Conservation (phyloP, 768 basidiomycete species). For the Amanita pallidorosea region DNA sequence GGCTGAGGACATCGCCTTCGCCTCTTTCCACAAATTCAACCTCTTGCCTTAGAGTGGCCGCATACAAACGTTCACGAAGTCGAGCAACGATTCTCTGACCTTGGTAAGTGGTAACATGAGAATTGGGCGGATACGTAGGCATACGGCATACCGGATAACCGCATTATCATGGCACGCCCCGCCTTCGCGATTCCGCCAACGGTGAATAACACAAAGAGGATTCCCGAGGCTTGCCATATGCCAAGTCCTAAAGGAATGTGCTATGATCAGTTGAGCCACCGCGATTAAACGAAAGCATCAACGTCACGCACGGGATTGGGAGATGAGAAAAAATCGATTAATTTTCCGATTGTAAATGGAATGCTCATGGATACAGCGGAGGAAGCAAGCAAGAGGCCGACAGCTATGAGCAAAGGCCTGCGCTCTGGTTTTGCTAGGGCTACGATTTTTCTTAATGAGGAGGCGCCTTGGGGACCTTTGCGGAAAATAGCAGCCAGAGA, state of each 20-base stretch:
- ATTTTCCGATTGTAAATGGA: constrained; percentile 84
- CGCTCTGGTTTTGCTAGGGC: constrained; percentile 76
- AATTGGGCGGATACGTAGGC: neutral
- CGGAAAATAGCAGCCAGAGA: constrained; percentile 19
- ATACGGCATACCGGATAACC: constrained; percentile 53
- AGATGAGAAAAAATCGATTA: constrained; percentile 89
- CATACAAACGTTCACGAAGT: constrained; percentile 72
- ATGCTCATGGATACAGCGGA: constrained; percentile 87
- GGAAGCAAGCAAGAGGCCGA: constrained; percentile 77
- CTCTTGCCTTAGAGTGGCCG: constrained; percentile 79
- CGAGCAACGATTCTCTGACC: constrained; percentile 89
- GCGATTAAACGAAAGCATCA: neutral
- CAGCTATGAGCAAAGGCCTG: constrained; percentile 63
- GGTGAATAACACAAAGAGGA: constrained; percentile 69
- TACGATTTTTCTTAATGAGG: constrained; percentile 67
- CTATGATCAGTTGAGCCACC: constrained; percentile 19
- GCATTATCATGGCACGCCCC: constrained; percentile 75
- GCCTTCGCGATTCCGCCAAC: constrained; percentile 85
- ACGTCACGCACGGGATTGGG: constrained; percentile 51
- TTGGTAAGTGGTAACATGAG: constrained; percentile 7
- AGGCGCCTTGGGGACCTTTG: constrained; percentile 30
- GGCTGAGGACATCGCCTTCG: constrained; percentile 88
- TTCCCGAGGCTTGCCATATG: constrained; percentile 66
- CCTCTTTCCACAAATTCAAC: constrained; percentile 89
- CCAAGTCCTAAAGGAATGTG: constrained; percentile 75